Evolutionary conservation across 1,284 basidiomycete species (phyloP).

Genomic region (Peniophora sp.): DNA sequence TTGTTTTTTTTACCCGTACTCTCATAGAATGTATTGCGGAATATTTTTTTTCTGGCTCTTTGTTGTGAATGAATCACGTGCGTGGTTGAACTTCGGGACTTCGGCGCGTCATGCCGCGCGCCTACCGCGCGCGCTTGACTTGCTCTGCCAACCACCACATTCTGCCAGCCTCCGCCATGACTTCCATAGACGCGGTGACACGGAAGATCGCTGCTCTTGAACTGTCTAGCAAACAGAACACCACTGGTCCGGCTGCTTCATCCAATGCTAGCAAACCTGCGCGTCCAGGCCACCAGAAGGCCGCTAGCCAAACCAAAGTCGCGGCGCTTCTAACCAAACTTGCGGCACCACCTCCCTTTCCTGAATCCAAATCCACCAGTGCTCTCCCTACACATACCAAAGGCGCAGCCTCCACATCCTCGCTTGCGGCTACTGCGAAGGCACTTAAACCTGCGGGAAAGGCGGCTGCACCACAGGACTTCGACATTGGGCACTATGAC

Average conservation of each 20-base stretch:
- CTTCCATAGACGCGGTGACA: constrained; percentile 35
- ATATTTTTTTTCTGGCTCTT: no score
- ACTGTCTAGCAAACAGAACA: constrained; percentile 35
- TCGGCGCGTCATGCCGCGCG: no score
- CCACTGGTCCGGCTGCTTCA: constrained; percentile 11
- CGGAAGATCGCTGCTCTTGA: constrained; percentile 43
- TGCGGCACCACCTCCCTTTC: constrained; percentile 46
- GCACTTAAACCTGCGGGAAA: constrained; percentile 2
- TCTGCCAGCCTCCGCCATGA: constrained; percentile 20
- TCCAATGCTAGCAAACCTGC: no score
- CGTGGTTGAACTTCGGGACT: no score
- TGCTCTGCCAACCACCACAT: no score
- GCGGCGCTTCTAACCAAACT: constrained; percentile 64
- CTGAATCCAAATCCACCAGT: constrained; percentile 12
- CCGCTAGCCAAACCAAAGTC: constrained; percentile 45
- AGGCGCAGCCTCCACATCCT: constrained; percentile 5
- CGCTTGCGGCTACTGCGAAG: constrained; percentile 2
- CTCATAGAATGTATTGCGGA: no score
- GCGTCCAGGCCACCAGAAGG: constrained; percentile 38
- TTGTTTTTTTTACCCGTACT: no score
- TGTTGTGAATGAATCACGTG: no score
- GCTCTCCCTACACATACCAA: constrained; percentile 6
- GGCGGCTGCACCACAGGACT: constrained; percentile 4
- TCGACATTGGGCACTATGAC: constrained; percentile 82
- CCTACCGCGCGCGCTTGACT: no score